phyloP scores from a whole-genome alignment of 768 basidiomycete genomes.

The Tulasnella sp. region DNA sequence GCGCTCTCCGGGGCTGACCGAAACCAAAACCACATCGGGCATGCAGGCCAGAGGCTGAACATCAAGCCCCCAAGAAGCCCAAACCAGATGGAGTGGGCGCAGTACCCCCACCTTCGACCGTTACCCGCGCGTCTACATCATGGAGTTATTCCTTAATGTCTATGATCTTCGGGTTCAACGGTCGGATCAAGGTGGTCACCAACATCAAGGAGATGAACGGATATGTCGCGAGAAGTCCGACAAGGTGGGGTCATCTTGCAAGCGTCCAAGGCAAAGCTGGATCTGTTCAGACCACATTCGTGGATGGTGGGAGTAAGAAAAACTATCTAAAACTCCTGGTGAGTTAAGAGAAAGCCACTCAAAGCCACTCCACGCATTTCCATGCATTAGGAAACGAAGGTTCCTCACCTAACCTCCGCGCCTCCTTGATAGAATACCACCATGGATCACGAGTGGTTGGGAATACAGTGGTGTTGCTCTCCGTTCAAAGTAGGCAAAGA shows the following conservation, averaged over 20 bases:
- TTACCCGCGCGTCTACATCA: slow-evolving; percentile 1
- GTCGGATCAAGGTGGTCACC: slow-evolving; percentile 5
- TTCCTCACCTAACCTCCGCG: neutral
- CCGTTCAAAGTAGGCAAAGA: slow-evolving; percentile 11
- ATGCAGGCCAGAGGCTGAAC: slow-evolving; percentile 8
- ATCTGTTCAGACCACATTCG: neutral
- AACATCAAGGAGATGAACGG: slow-evolving; percentile 16
- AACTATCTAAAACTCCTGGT: neutral
- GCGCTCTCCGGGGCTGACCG: neutral
- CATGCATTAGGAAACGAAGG: neutral
- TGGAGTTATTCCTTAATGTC: slow-evolving; percentile 10
- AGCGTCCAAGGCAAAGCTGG: slow-evolving; percentile 8
- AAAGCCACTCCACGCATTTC: neutral
- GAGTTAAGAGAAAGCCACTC: neutral
- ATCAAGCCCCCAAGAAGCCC: slow-evolving; percentile 10
- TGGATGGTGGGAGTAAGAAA: neutral
- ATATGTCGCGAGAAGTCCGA: neutral
- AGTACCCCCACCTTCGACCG: slow-evolving; percentile 12
- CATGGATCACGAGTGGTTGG: slow-evolving; percentile 1
- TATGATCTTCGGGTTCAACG: neutral
- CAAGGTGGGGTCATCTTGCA: neutral
- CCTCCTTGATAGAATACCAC: neutral
- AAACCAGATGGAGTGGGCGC: slow-evolving; percentile 2
- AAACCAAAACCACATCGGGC: neutral
- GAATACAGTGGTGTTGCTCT: neutral